phyloP scores from a whole-genome alignment of 768 basidiomycete species.

The Phanerochaete sordida region DNA sequence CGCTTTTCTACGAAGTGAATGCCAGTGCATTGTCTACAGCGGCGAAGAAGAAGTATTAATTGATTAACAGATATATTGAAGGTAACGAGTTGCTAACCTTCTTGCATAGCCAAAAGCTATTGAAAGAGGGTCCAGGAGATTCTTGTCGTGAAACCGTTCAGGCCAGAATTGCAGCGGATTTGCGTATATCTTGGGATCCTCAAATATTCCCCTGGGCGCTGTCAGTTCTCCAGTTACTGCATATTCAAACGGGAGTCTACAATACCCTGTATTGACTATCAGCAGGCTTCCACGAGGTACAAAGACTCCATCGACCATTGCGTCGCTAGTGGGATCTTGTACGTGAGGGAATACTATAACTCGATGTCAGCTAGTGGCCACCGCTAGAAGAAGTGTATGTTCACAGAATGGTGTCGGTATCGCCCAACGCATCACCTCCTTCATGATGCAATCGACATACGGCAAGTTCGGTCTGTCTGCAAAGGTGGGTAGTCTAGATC shows the following conservation, averaged over 20 bases:
- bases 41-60: too few species aligned
- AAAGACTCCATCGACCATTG: slow-evolving; percentile 50
- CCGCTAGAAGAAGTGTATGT: slow-evolving; percentile 4
- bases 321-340: slow-evolving; percentile 38
- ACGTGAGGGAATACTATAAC: not conserved
- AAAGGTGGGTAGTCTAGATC: slow-evolving; percentile 52
- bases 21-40: not conserved
- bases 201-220: slow-evolving; percentile 24
- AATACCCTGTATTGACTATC: slow-evolving; percentile 47
- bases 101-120: not conserved
- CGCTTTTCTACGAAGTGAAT: not conserved
- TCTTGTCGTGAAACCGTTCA: slow-evolving; percentile 9
- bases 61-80: too few species aligned
- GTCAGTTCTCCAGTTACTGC: too few species aligned
- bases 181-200: slow-evolving; percentile 12
- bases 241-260: too few species aligned
- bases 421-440: slow-evolving; percentile 50
- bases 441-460: slow-evolving; percentile 51
- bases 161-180: slow-evolving; percentile 17
- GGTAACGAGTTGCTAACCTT: not conserved
- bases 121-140: not conserved
- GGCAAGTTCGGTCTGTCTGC: slow-evolving; percentile 50
- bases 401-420: slow-evolving; percentile 51
- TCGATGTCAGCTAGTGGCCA: too few species aligned
- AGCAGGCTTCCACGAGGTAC: slow-evolving; percentile 43